A percentile compares a stretch with the other conserved stretches of the same genome.
These are phyloP conservation scores for Clitoria ternatea DNA, from an alignment of 306 rosid species.

Conservation along the genomic window DNA sequence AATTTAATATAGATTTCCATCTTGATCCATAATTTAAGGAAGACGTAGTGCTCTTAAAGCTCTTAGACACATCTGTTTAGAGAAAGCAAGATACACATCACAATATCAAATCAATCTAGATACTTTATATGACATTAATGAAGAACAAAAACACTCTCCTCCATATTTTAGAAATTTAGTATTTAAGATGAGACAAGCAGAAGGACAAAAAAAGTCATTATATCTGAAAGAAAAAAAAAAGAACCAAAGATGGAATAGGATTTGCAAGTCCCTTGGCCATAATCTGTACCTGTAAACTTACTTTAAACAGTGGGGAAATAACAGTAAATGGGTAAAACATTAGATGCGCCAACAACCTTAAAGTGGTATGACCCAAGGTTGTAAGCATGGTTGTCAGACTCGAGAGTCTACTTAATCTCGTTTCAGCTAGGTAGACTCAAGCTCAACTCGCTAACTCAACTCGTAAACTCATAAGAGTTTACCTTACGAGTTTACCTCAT, in stretches of 20 bases:
- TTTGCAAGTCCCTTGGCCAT: not conserved
- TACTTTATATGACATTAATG: not conserved
- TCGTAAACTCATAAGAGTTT: too few species aligned
- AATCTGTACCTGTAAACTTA: not conserved
- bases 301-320: not conserved
- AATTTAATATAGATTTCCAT: slow-evolving; percentile 72
- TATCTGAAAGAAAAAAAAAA: not conserved
- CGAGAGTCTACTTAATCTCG: too few species aligned
- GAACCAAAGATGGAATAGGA: not conserved
- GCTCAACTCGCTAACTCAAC: too few species aligned
- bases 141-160: slow-evolving; percentile 5
- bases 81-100: slow-evolving; percentile 24
- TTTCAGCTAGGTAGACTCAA: too few species aligned
- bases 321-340: not conserved
- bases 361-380: not conserved
- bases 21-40: slow-evolving; percentile 52
- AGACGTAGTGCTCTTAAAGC: slow-evolving; percentile 37
- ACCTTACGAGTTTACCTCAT: too few species aligned
- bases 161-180: slow-evolving; percentile 1
- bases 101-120: slow-evolving; percentile 20
- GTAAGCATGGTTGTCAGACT: too few species aligned
- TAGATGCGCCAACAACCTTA: not conserved
- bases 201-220: slow-evolving; percentile 20
- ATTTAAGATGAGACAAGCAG: not conserved
- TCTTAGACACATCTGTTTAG: slow-evolving; percentile 50